Evolutionary conservation across 495 filamentous ascomycete genomes (phyloP).

Genomic region (Durotheca rogersii): DNA sequence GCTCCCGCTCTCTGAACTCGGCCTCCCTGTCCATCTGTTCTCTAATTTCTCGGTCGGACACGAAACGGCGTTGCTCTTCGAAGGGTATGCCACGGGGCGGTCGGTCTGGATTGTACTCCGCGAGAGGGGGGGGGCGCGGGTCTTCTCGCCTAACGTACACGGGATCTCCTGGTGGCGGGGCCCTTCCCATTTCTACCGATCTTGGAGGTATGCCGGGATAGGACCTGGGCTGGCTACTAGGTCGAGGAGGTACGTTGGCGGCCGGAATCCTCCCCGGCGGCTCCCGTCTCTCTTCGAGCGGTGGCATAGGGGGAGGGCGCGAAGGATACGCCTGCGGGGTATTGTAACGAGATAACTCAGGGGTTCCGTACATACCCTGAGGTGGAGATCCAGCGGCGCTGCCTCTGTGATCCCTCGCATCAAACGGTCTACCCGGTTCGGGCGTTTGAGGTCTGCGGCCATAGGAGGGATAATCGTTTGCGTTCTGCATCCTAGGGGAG

Average conservation of each 20-base stretch:
- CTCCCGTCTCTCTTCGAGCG: conserved; percentile 45
- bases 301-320: conserved; percentile 41
- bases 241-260: conserved; percentile 46
- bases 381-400: conserved; percentile 49
- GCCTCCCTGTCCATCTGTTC: conserved; percentile 33
- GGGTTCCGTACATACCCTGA: conserved; percentile 48
- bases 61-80: conserved; percentile 36
- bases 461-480: conserved; percentile 59
- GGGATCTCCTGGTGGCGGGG: conserved; percentile 40
- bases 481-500: conserved; percentile 52
- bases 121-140: conserved; percentile 25
- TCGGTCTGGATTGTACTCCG: conserved; percentile 51
- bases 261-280: conserved; percentile 40
- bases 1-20: conserved; percentile 37
- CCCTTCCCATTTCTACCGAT: conserved; percentile 41
- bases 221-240: conserved; percentile 53
- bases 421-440: conserved; percentile 58
- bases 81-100: conserved; percentile 36
- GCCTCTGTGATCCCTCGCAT: conserved; percentile 48
- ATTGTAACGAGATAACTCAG: conserved; percentile 55
- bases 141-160: conserved; percentile 49
- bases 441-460: conserved; percentile 71
- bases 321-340: conserved; percentile 53
- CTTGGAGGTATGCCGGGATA: conserved; percentile 46
- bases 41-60: conserved; percentile 31